These are phyloP conservation scores for Hydnomerulius pinastri DNA, from an alignment of 768 basidiomycete species.

Conservation along the genomic window DNA sequence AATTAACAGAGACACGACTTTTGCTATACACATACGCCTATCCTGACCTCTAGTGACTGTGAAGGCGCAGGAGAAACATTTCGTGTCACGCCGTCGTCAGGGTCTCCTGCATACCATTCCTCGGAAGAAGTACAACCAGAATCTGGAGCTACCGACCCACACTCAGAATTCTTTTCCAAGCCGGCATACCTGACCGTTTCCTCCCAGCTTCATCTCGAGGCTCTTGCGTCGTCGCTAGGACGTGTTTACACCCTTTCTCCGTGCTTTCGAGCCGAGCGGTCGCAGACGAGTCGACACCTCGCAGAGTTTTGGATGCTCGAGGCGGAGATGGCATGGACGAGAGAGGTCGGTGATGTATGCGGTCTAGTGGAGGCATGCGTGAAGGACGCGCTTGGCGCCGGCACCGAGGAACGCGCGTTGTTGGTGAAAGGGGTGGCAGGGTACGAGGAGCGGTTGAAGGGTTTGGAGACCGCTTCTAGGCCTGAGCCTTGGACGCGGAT, in stretches of 20 bases:
- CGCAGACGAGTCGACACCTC: slow-evolving; percentile 86
- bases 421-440: slow-evolving; percentile 35
- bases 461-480: slow-evolving; percentile 39
- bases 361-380: slow-evolving; percentile 56
- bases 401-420: slow-evolving; percentile 32
- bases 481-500: slow-evolving; percentile 64
- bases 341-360: slow-evolving; percentile 51
- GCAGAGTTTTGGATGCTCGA: slow-evolving; percentile 99
- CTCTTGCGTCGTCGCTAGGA: slow-evolving; percentile 71
- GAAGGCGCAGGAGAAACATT: slow-evolving; percentile 97
- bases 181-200: slow-evolving; percentile 91
- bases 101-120: slow-evolving; percentile 13
- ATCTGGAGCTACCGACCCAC: slow-evolving; percentile 1
- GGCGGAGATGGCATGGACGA: slow-evolving; percentile 80
- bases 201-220: slow-evolving; percentile 94
- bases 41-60: slow-evolving; percentile 89
- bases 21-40: slow-evolving; percentile 76
- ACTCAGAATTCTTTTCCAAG: slow-evolving; percentile 67
- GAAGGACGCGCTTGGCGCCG: slow-evolving; percentile 41
- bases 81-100: slow-evolving; percentile 49
- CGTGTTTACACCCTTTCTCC: slow-evolving; percentile 93
- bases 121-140: slow-evolving; percentile 2
- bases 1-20: slow-evolving; percentile 70
- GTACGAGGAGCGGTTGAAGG: slow-evolving; percentile 35
- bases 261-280: slow-evolving; percentile 91